Conservation (phyloP, 75 land plant genomes). For the Gnetum montanum region DNA sequence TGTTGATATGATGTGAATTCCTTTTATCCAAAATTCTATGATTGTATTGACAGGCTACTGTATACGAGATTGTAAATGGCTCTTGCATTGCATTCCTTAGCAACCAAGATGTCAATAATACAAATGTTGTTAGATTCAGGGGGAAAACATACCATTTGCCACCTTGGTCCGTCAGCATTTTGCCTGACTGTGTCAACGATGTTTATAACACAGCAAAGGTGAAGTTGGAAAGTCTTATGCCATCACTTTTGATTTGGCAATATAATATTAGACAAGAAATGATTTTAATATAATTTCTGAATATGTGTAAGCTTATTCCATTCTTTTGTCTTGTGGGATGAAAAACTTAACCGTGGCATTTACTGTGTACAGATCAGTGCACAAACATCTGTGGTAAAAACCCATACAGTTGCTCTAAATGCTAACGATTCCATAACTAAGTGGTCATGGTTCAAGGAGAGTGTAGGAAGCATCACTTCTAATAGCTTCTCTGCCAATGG, state of each 20-base stretch:
- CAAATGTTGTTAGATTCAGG: slow-evolving; percentile 18
- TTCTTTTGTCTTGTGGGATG: too few relatives aligned
- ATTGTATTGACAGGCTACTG: slow-evolving; percentile 27
- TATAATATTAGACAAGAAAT: background rate
- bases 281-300: background rate
- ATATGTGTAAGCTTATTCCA: too few relatives aligned
- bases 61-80: slow-evolving; percentile 5
- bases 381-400: slow-evolving; percentile 14
- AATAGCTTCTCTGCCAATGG: slow-evolving; percentile 13
- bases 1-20: too few relatives aligned
- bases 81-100: slow-evolving; percentile 34
- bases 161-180: slow-evolving; percentile 42
- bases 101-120: slow-evolving; percentile 8
- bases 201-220: slow-evolving; percentile 46
- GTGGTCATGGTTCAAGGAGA: slow-evolving; percentile 16
- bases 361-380: slow-evolving; percentile 16
- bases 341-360: too few relatives aligned
- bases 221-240: background rate
- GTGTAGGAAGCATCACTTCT: slow-evolving; percentile 13
- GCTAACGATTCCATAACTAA: background rate
- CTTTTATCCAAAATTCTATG: too few relatives aligned
- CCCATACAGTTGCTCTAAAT: background rate
- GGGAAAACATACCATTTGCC: slow-evolving; percentile 27
- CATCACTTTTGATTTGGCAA: background rate
- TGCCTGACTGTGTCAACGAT: slow-evolving; percentile 35